These are phyloP conservation scores for Zygosaccharomyces pseudobailii DNA, from an alignment of 1,139 yeast genomes.

Conservation along the genomic window DNA sequence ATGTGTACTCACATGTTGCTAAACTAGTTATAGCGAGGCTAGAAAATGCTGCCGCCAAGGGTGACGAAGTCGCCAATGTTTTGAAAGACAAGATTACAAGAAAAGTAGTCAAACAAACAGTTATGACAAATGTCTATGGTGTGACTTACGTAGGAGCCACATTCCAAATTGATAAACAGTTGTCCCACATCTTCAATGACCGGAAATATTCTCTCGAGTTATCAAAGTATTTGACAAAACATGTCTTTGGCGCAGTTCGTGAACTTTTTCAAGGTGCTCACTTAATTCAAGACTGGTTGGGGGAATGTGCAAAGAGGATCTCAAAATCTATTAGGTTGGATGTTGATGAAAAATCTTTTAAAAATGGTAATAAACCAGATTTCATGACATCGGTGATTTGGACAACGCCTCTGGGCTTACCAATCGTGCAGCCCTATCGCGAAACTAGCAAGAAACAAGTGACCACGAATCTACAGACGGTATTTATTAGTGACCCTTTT, in stretches of 20 bases:
- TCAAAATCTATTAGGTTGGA: constrained; percentile 74
- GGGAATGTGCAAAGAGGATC: constrained; percentile 76
- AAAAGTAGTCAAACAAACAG: constrained; percentile 92
- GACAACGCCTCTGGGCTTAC: constrained; percentile 93
- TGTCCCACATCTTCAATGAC: constrained; percentile 42
- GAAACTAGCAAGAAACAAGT: constrained; percentile 59
- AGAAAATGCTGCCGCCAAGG: constrained; percentile 55
- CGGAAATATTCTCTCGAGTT: constrained; percentile 35
- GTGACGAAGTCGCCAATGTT: constrained; percentile 38
- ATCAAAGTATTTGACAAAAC: constrained; percentile 67
- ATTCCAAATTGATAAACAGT: constrained; percentile 73
- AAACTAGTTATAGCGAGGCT: constrained; percentile 58
- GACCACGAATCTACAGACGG: constrained; percentile 75
- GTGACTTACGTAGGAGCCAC: constrained; percentile 94
- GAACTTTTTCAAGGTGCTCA: constrained; percentile 91
- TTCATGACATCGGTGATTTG: constrained; percentile 88
- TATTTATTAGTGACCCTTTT: constrained; percentile 78
- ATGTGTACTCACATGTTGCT: constrained; percentile 84
- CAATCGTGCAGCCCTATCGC: constrained; percentile 95
- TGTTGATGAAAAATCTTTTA: constrained; percentile 37
- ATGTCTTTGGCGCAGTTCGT: constrained; percentile 79
- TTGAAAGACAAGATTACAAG: constrained; percentile 63
- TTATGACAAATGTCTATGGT: constrained; percentile 98
- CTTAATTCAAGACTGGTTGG: constrained; percentile 93
- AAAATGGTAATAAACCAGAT: constrained; percentile 44